Base-by-base conservation (phyloP, 2,329 filamentous ascomycete genomes). In the Pseudogymnoascus sp. region DNA sequence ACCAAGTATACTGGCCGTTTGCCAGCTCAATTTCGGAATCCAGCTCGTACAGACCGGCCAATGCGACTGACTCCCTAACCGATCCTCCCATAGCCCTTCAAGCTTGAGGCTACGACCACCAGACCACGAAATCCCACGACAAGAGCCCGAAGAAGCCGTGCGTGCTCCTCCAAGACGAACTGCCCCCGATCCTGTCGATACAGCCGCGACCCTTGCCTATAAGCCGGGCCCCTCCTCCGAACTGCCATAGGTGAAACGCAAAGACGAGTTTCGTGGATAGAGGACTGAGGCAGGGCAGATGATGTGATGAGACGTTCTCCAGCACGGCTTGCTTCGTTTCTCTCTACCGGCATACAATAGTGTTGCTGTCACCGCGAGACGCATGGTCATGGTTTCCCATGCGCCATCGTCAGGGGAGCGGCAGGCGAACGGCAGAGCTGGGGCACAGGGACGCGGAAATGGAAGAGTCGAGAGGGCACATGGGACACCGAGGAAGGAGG, bases 401-500 rank as follows among this genome's bases (percentile, higher is more conserved):
- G 64, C 69, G 65, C 69, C 71, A 16, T 67, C 68, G 25, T 72
- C 70, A 60, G 70, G 70, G 61, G 71, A 72, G 60, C 69, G 71
- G 62, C 70, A 71, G 61, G 68, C 72, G 61, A 82, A 81, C 76
- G 78, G 77, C 36, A 60, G 38, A 40, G 34, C 28, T 59, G 65
- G 67, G 60, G 72, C 68, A 69, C 66, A 68, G 64, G 69, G 69
- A 12, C 69, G 67, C 61, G 69, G 69, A 37, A 65, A 70, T 64
- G 68, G 68, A 23, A 71, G 65, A 77, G 71, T 76, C 62, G 72
- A 77, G 79, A 64, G 80, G 62, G 68, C 68, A 60, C 69, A 72
- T 53, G 72, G 80, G 62, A 86, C 83, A 46, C 86, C 87, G 16
- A 85, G 83, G 68, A 84, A 69, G 65, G 72, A 73, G 63, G 64